These are phyloP conservation scores for Powellomyces hirtus DNA, from an alignment of 192 early-diverging fungal genomes.

Conservation along the genomic window DNA sequence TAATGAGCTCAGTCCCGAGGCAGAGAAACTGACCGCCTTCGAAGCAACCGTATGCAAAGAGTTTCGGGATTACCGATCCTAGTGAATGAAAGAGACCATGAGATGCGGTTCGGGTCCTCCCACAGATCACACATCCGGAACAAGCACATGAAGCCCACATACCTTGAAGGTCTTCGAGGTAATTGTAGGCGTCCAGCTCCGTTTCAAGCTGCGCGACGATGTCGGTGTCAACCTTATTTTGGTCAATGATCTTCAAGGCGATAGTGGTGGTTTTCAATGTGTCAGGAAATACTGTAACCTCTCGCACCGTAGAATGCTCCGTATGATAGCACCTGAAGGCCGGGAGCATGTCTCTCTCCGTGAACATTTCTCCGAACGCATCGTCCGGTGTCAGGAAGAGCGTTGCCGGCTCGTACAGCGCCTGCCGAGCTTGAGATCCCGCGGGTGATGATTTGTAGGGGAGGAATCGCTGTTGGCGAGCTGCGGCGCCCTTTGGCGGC, in stretches of 20 bases:
- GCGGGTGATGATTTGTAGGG: no score
- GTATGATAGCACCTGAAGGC: not conserved
- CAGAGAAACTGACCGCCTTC: not conserved
- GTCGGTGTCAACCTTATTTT: not conserved
- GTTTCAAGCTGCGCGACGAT: not conserved
- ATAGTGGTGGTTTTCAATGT: not conserved
- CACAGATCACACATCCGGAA: no score
- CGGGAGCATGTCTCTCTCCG: not conserved
- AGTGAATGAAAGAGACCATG: not conserved
- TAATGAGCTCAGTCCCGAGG: constrained; percentile 5
- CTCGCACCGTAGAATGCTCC: not conserved
- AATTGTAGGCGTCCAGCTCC: not conserved
- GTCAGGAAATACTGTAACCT: not conserved
- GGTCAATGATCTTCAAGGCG: constrained; percentile 12
- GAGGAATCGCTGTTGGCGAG: no score
- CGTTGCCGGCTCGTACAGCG: no score
- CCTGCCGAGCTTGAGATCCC: no score
- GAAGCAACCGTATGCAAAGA: constrained; percentile 1
- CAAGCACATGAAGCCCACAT: no score
- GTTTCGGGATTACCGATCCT: constrained; percentile 2
- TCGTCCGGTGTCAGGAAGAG: no score
- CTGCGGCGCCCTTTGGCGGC: not conserved
- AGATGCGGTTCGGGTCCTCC: no score
- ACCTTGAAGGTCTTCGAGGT: constrained; percentile 8
- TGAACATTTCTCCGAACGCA: no score